These are phyloP conservation scores for Zangia roseola DNA, from an alignment of 768 basidiomycete genomes.

Conservation along the genomic window DNA sequence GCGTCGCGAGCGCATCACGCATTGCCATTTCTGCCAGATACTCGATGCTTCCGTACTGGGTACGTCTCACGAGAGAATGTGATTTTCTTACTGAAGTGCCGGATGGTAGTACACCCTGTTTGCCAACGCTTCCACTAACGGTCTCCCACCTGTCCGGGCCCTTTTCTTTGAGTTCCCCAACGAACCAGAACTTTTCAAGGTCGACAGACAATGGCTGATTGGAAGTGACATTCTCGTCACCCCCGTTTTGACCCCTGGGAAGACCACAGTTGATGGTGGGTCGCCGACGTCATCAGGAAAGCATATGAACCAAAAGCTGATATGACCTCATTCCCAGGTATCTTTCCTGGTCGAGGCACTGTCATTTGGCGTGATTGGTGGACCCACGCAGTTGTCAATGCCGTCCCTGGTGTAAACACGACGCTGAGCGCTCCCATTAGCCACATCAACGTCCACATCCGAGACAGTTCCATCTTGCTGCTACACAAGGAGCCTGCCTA, in stretches of 20 bases:
- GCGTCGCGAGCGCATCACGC: constrained; percentile 70
- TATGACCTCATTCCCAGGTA: constrained; percentile 38
- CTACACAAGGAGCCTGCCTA: constrained; percentile 60
- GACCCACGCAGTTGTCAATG: constrained; percentile 54
- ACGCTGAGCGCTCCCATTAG: constrained; percentile 62
- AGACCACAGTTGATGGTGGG: constrained; percentile 63
- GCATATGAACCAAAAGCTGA: neutral
- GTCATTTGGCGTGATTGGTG: constrained; percentile 72
- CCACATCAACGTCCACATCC: constrained; percentile 72
- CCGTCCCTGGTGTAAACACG: constrained; percentile 37
- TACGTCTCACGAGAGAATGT: constrained; percentile 36
- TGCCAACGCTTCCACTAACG: constrained; percentile 59
- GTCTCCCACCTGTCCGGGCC: constrained; percentile 71
- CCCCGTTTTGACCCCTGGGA: constrained; percentile 69
- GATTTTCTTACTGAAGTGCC: neutral
- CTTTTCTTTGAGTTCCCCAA: constrained; percentile 79
- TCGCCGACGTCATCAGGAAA: neutral
- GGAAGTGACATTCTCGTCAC: constrained; percentile 75
- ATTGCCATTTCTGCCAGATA: constrained; percentile 75
- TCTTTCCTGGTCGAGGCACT: constrained; percentile 53
- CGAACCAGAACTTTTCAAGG: constrained; percentile 57
- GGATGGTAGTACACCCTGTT: constrained; percentile 66
- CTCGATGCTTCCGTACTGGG: constrained; percentile 77
- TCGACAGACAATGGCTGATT: constrained; percentile 71
- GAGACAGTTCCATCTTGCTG: constrained; percentile 65